Evolutionary conservation across 805 yeast genomes (phyloP), one percentile per base, ranked within the genome.

Genomic region (Hanseniaspora hatyaiensis): DNA sequence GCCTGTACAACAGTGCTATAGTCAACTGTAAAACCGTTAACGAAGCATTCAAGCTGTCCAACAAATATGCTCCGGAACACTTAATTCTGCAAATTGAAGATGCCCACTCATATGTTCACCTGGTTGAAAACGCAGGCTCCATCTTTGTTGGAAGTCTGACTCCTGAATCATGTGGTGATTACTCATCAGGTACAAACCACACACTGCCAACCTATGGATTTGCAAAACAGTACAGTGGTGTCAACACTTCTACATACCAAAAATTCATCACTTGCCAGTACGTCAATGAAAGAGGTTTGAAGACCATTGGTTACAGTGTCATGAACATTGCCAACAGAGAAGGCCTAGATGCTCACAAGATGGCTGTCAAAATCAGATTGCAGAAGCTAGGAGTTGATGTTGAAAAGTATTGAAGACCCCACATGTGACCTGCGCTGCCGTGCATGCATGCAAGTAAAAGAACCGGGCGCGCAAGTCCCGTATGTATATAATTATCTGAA

Each of bases 131-230:
- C 62, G 99, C 99, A 5, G 98, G 99, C 33, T 82, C 94, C 28
- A 92, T 92, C 20, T 92, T 92, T 59, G 96, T 92, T 49, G 99
- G 99, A 38, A 82, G 89, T 3, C 83, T 82, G 64, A 83, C 96
- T 2, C 98, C 99, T 43, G 99, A 92, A 65, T 82, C 95, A 2
- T 88, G 96, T 64, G 99, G 99, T 60, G 99, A 92, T 68, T 92
- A 92, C 68, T 88, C 96, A 0, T 77, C 88, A 52, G 99, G 99
- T 63, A 92, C 99, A 4, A 92, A 92, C 72, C 99, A 92, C 68
- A 92, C 99, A 0, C 73, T 92, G 57, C 99, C 99, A 51, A 92
- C 99, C 0, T 92, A 92, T 61, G 99, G 99, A 43, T 92, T 89
- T 60, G 97, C 99, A 37, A 81, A 87, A 68, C 94, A 86, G 75